Evolutionary conservation across 2,329 filamentous ascomycete species (phyloP).

Genomic region (Fusarium sp.): DNA sequence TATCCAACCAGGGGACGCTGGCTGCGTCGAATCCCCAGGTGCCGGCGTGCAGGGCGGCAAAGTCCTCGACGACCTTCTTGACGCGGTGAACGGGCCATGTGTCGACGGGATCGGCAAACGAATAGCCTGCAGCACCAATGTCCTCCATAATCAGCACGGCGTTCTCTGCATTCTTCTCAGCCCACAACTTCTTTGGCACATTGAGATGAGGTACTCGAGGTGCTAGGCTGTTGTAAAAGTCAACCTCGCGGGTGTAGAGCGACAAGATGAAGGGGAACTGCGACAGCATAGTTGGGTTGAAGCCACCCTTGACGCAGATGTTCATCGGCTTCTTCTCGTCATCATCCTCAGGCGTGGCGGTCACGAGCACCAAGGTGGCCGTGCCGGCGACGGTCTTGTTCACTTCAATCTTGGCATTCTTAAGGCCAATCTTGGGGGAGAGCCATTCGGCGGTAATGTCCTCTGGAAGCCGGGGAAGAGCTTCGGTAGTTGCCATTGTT

Average conservation of each 20-base stretch:
- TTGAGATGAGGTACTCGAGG: conserved; percentile 24
- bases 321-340: neutral
- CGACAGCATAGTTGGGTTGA: conserved; percentile 17
- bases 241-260: conserved; percentile 17
- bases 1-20: conserved; percentile 13
- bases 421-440: conserved; percentile 12
- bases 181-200: conserved; percentile 13
- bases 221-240: conserved; percentile 20
- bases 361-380: conserved; percentile 11
- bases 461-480: conserved; percentile 3
- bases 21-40: conserved; percentile 15
- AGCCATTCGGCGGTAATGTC: conserved; percentile 17
- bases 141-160: conserved; percentile 21
- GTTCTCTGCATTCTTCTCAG: conserved; percentile 15
- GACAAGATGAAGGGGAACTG: conserved; percentile 17
- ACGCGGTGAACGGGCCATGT: conserved; percentile 22
- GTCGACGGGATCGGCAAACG: conserved; percentile 15
- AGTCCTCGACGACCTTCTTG: conserved; percentile 16
- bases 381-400: conserved; percentile 14
- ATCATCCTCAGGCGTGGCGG: neutral
- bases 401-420: conserved; percentile 16
- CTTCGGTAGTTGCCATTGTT: neutral
- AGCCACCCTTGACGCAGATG: conserved; percentile 21
- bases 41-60: conserved; percentile 15
- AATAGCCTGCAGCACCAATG: conserved; percentile 5